Percentiles rank a stretch among this genome's conserved stretches.
Conservation (phyloP, 768 basidiomycete genomes). For the Lentinula boryana region DNA sequence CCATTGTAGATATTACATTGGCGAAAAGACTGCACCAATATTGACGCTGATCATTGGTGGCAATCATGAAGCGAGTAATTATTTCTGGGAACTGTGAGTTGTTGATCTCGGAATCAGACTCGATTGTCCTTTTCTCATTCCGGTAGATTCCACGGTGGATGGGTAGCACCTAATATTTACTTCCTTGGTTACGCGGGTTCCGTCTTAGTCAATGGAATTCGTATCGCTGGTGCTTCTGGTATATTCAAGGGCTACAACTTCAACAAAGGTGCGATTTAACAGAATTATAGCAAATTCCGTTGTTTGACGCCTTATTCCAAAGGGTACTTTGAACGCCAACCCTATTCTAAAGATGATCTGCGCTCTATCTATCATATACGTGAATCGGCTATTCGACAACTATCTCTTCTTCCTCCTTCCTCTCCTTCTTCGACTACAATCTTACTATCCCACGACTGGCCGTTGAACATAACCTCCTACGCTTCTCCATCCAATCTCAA, state of each 20-base stretch:
- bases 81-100: conserved; percentile 90
- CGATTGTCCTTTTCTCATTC: conserved; percentile 9
- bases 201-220: conserved; percentile 78
- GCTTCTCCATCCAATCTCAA: conserved; percentile 46
- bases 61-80: conserved; percentile 96
- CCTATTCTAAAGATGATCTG: conserved; percentile 68
- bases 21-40: conserved; percentile 73
- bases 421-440: conserved; percentile 49
- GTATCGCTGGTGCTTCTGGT: conserved; percentile 88
- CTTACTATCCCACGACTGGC: conserved; percentile 98
- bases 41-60: conserved; percentile 95
- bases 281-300: not conserved
- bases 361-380: conserved; percentile 89
- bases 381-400: conserved; percentile 72
- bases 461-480: conserved; percentile 73
- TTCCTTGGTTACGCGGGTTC: conserved; percentile 91
- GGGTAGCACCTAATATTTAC: conserved; percentile 96
- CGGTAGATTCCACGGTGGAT: conserved; percentile 87
- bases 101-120: not conserved
- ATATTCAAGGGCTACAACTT: conserved; percentile 85
- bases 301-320: not conserved
- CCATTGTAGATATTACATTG: conserved; percentile 73
- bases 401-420: conserved; percentile 36
- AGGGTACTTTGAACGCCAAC: conserved; percentile 81
- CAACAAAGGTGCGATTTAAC: conserved; percentile 40